Evolutionary conservation across 2,329 filamentous ascomycete genomes (phyloP).

Genomic region (Colletotrichum viniferum): DNA sequence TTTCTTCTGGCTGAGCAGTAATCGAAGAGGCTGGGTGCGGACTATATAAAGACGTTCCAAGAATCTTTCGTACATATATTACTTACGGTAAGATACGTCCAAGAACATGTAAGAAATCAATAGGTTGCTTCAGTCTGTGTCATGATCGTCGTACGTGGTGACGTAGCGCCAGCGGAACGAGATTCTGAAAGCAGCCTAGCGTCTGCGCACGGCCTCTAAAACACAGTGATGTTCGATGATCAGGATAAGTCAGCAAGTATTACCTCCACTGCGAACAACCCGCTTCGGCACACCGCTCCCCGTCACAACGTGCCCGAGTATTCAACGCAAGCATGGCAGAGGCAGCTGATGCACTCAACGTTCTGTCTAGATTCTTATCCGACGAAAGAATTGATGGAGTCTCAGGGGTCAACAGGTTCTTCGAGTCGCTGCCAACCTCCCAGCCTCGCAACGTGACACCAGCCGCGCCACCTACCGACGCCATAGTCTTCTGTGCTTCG

Average conservation of each 20-base stretch:
- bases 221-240: not conserved
- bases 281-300: not conserved
- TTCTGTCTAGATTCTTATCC: slow-evolving; percentile 5
- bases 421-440: not conserved
- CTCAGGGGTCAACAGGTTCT: not conserved
- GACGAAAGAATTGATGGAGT: not conserved
- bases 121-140: not conserved
- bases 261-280: not conserved
- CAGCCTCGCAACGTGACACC: not conserved
- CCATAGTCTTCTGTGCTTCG: slow-evolving; percentile 17
- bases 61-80: not conserved
- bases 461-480: not conserved
- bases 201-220: not conserved
- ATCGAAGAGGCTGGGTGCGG: not conserved
- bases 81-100: not conserved
- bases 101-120: not conserved
- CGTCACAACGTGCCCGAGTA: not conserved
- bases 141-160: not conserved
- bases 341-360: slow-evolving; percentile 1
- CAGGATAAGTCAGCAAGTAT: not conserved
- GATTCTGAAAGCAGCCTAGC: not conserved
- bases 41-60: not conserved
- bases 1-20: not conserved
- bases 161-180: not conserved
- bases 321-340: not conserved